A percentile compares a stretch with the other conserved stretches of the same genome.
phyloP scores from a whole-genome alignment of 2,329 filamentous ascomycete species.

The Exophiala oligosperma region DNA sequence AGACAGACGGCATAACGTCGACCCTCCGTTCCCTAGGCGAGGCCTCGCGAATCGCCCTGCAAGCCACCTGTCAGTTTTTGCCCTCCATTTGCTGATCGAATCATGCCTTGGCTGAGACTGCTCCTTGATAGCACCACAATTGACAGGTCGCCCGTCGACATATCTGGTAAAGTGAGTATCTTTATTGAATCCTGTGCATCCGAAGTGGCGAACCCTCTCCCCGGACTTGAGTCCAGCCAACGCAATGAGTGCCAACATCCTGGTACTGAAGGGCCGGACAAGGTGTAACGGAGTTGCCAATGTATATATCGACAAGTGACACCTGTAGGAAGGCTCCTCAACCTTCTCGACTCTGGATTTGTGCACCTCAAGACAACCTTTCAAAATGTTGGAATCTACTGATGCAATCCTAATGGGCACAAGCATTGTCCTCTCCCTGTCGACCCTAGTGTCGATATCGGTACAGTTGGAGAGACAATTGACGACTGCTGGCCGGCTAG shows the following conservation, averaged over 20 bases:
- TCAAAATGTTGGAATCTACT: slow-evolving; percentile 19
- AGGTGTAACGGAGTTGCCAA: neutral
- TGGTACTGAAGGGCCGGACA: neutral
- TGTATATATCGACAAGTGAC: slow-evolving; percentile 3
- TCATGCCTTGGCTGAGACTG: too few species aligned
- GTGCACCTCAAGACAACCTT: neutral
- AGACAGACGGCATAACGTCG: too few species aligned
- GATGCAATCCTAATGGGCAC: slow-evolving; percentile 20
- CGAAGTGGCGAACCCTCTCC: neutral
- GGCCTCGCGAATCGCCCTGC: too few species aligned
- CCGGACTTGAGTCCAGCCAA: neutral
- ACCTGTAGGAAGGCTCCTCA: neutral
- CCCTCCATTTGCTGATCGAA: too few species aligned
- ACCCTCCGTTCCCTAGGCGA: too few species aligned
- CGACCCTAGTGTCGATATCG: slow-evolving; percentile 20
- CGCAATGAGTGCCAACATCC: neutral
- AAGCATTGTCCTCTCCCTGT: slow-evolving; percentile 22
- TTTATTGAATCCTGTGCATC: neutral
- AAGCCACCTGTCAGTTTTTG: too few species aligned
- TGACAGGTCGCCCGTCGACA: neutral
- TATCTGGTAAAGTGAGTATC: neutral
- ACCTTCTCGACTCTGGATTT: slow-evolving; percentile 2
- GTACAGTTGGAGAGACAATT: slow-evolving; percentile 23
- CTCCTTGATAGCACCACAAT: neutral
- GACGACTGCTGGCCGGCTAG: slow-evolving; percentile 13